Percentiles rank a stretch among this genome's conserved stretches.
These are phyloP conservation scores for Irpex sp. DNA, from an alignment of 1,284 basidiomycete genomes.

Conservation along the genomic window DNA sequence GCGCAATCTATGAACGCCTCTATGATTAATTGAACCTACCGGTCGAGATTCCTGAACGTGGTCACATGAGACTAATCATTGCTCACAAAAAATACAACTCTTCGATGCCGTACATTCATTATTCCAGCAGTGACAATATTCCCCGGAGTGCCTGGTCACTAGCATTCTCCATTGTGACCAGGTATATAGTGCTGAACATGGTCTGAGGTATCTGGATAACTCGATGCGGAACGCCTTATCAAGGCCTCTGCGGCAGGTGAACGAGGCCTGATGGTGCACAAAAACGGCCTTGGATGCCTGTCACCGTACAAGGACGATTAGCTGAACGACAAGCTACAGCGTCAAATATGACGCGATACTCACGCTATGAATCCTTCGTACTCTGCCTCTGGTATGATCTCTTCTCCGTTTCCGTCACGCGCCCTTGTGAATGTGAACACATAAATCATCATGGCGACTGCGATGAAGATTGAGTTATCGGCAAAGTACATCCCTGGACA, in stretches of 20 bases:
- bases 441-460: conserved; percentile 27
- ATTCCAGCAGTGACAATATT: too few relatives aligned
- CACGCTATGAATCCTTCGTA: conserved; percentile 28
- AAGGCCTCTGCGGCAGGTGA: conserved; percentile 5
- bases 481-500: conserved; percentile 33
- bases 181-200: too few relatives aligned
- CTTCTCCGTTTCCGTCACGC: conserved; percentile 24
- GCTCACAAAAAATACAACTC: too few relatives aligned
- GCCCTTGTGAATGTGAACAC: conserved; percentile 27
- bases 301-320: background rate
- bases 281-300: conserved; percentile 11
- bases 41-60: too few relatives aligned
- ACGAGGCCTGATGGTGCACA: conserved; percentile 10
- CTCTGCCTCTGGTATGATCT: conserved; percentile 28
- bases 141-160: too few relatives aligned
- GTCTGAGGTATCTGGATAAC: background rate
- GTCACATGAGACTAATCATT: too few relatives aligned
- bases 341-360: background rate
- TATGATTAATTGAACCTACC: background rate
- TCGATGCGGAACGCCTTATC: background rate
- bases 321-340: background rate
- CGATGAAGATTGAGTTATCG: conserved; percentile 30
- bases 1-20: background rate
- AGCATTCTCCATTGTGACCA: too few relatives aligned
- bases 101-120: background rate